Evolutionary conservation across 2,329 filamentous ascomycete genomes (phyloP), one percentile per base, ranked within the genome.

Genomic region (Zasmidium citrigriseum): DNA sequence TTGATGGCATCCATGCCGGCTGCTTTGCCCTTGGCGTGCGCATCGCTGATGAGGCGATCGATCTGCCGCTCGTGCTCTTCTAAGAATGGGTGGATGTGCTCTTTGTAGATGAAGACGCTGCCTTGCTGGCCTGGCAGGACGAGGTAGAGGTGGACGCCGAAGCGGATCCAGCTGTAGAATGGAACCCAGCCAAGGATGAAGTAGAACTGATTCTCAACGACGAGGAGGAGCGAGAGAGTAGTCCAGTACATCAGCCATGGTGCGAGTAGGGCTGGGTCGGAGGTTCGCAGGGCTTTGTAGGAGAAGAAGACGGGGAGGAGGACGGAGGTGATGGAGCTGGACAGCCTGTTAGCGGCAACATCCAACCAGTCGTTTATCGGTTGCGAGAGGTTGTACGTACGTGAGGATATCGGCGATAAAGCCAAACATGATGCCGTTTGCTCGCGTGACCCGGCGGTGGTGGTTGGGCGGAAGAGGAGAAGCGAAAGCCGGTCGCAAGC

Each of bases 161-260:
- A 85, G 64, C 95, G 91, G 69, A 96, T 81, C 84, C 93, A 97
- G 67, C 90, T 85, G 78, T 97, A 99, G 76, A 98, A 96, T 2
- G 95, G 95, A 38, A 98, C 80, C 91, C 92, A 98, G 73, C 83
- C 83, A 48, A 98, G 83, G 70, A 98, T 87, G 78, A 93, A 96
- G 69, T 88, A 86, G 57, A 89, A 87, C 85, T 92, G 96, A 48
- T 89, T 93, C 78, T 98, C 95, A 76, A 87, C 85, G 61, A 95
- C 84, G 57, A 93, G 82, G 68, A 88, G 86, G 73, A 90, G 88
- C 61, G 90, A 90, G 64, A 97, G 85, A 22, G 96, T 91, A 60
- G 96, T 91, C 89, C 93, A 99, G 83, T 98, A 99, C 89, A 98
- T 98, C 66, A 98, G 85, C 95, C 95, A 99, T 87, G 93, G 93